phyloP scores from a whole-genome alignment of 371 early-diverging fungal species.

The Rhizopus stolonifer region DNA sequence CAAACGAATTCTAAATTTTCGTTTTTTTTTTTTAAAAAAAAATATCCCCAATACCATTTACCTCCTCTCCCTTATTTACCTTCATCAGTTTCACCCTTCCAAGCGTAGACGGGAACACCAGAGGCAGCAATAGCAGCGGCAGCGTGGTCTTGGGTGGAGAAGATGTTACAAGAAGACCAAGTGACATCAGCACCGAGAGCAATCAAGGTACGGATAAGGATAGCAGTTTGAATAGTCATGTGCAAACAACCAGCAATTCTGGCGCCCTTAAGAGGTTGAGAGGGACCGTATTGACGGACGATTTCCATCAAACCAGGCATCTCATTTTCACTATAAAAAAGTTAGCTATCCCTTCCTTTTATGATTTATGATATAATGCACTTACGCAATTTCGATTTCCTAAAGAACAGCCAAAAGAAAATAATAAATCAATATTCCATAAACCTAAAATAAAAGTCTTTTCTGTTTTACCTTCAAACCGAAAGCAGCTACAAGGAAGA shows the following conservation, averaged over 20 bases:
- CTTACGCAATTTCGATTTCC: constrained; percentile 54
- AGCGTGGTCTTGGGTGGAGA: constrained; percentile 98
- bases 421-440: constrained; percentile 2
- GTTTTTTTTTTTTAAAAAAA: no score
- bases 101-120: constrained; percentile 86
- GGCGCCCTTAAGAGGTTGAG: constrained; percentile 94
- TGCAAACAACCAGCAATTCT: constrained; percentile 98
- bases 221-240: constrained; percentile 98
- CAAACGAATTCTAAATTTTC: constrained; percentile 99
- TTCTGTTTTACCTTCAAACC: constrained; percentile 37
- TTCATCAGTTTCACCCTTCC: constrained; percentile 98
- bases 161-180: constrained; percentile 99
- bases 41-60: no score
- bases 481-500: constrained; percentile 39
- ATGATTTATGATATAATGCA: neutral
- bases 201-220: constrained; percentile 95
- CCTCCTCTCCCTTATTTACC: constrained; percentile 34
- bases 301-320: constrained; percentile 98
- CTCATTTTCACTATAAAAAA: constrained; percentile 92
- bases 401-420: constrained; percentile 6
- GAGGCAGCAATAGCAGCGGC: constrained; percentile 86
- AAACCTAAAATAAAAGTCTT: constrained; percentile 4
- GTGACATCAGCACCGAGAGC: constrained; percentile 96
- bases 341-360: no score
- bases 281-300: constrained; percentile 89